phyloP scores from a whole-genome alignment of 1,139 yeast genomes.

The Sugiyamaella sp. region DNA sequence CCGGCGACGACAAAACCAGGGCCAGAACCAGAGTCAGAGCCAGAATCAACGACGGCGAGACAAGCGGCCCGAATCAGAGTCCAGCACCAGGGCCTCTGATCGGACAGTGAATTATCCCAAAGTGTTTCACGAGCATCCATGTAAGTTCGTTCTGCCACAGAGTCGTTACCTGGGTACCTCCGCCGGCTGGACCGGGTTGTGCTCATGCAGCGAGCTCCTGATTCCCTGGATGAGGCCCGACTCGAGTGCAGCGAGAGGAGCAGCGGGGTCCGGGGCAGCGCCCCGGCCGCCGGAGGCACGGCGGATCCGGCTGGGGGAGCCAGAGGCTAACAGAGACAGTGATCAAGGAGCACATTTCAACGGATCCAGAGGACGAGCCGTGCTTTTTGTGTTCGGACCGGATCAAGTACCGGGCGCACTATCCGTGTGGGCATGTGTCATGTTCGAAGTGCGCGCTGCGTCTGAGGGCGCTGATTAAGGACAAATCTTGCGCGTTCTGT shows the following conservation, averaged over 20 bases:
- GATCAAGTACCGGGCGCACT: conserved; percentile 62
- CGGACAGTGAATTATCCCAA: background rate
- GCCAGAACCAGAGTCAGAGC: conserved; percentile 4
- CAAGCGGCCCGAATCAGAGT: conserved; percentile 1
- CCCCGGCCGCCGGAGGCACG: background rate
- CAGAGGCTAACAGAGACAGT: conserved; percentile 11
- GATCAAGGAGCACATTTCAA: conserved; percentile 20
- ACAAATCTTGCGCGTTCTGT: conserved; percentile 79
- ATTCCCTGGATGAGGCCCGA: background rate
- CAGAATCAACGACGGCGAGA: conserved; percentile 12
- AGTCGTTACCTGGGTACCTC: background rate
- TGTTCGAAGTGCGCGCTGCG: conserved; percentile 85
- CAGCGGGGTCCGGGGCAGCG: background rate
- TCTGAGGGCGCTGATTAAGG: conserved; percentile 77
- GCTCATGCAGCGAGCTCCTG: background rate
- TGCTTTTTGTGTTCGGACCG: conserved; percentile 88
- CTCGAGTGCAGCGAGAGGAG: background rate
- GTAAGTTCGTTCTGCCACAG: conserved; percentile 10
- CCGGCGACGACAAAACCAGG: conserved; percentile 14
- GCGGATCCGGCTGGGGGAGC: background rate
- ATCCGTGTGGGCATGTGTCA: conserved; percentile 83
- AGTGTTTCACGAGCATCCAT: conserved; percentile 16
- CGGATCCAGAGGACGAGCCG: conserved; percentile 40
- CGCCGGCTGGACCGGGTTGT: background rate
- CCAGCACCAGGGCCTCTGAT: background rate